A percentile compares a stretch with the other conserved stretches of the same genome.
Conservation (phyloP, 2,329 filamentous ascomycete species). For the Sphaerulina vaccinii region DNA sequence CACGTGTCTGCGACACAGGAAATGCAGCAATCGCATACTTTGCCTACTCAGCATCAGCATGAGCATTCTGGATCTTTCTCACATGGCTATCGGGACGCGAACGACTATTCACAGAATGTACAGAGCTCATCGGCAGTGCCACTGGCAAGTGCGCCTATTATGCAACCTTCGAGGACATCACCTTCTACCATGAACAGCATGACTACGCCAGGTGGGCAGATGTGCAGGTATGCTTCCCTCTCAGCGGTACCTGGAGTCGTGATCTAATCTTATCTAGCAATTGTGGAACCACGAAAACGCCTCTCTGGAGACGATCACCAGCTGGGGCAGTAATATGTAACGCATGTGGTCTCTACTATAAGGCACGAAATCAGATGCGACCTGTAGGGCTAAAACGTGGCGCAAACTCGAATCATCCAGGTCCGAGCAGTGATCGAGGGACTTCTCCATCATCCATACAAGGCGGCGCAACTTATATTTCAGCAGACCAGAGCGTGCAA, state of each 20-base stretch:
- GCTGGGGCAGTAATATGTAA: slow-evolving; percentile 96
- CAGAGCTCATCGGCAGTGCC: slow-evolving; percentile 1
- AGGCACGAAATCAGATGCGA: slow-evolving; percentile 85
- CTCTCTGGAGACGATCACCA: slow-evolving; percentile 89
- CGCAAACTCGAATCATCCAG: slow-evolving; percentile 32
- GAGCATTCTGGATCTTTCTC: slow-evolving; percentile 3
- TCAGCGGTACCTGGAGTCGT: slow-evolving; percentile 5
- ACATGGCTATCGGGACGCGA: slow-evolving; percentile 9
- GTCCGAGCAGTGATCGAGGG: slow-evolving; percentile 41
- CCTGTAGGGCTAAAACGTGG: slow-evolving; percentile 87
- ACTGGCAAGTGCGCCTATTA: slow-evolving; percentile 3
- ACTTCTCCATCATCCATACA: slow-evolving; percentile 41
- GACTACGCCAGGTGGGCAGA: slow-evolving; percentile 51
- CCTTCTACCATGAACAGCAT: slow-evolving; percentile 13
- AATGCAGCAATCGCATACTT: slow-evolving; percentile 15
- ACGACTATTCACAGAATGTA: not conserved
- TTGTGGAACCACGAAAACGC: slow-evolving; percentile 89
- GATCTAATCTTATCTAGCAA: slow-evolving; percentile 61
- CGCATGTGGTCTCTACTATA: slow-evolving; percentile 90
- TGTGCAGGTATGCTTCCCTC: slow-evolving; percentile 63
- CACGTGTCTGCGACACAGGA: slow-evolving; percentile 21
- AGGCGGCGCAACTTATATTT: slow-evolving; percentile 66
- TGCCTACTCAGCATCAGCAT: slow-evolving; percentile 13
- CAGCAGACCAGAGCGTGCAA: slow-evolving; percentile 69
- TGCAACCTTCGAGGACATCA: slow-evolving; percentile 16